Percentiles rank a stretch among this genome's conserved stretches.
phyloP scores from a whole-genome alignment of 495 filamentous ascomycete genomes.

The Trichodelitschia bisporula region DNA sequence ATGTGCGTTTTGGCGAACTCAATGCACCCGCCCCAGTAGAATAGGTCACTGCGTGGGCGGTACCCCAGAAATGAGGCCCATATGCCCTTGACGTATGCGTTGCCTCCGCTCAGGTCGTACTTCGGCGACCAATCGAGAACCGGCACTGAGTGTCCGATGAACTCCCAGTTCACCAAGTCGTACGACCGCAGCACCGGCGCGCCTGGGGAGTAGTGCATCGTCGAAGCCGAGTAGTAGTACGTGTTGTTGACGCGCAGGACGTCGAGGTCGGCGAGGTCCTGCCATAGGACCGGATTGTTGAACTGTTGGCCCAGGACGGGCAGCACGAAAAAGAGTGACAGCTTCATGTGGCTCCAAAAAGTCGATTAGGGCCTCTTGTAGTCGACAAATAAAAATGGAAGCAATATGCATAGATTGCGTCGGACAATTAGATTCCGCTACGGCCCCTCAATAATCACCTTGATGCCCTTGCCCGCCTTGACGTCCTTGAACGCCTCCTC shows the following conservation, averaged over 20 bases:
- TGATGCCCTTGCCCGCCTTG: conserved; percentile 56
- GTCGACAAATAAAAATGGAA: no score
- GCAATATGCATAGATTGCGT: no score
- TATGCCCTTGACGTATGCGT: no score
- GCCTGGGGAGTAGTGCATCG: conserved; percentile 31
- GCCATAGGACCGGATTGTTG: conserved; percentile 22
- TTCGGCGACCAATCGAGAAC: conserved; percentile 20
- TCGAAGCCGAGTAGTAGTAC: conserved; percentile 32
- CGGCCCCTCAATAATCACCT: conserved; percentile 51
- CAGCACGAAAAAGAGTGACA: no score
- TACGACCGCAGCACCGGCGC: conserved; percentile 30
- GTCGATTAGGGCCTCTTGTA: no score
- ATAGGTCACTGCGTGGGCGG: conserved; percentile 19
- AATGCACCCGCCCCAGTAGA: conserved; percentile 33
- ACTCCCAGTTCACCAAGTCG: conserved; percentile 32
- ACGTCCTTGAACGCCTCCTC: conserved; percentile 58
- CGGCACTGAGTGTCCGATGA: conserved; percentile 27
- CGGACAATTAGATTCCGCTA: conserved; percentile 1
- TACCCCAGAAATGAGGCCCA: no score
- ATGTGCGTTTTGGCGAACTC: conserved; percentile 23
- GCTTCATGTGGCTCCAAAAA: no score
- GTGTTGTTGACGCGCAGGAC: conserved; percentile 21
- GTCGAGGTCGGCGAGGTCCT: conserved; percentile 21
- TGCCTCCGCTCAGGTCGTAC: no score
- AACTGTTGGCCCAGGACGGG: no score